phyloP scores from a whole-genome alignment of 2,329 filamentous ascomycete genomes.

The Penicillium palitans region DNA sequence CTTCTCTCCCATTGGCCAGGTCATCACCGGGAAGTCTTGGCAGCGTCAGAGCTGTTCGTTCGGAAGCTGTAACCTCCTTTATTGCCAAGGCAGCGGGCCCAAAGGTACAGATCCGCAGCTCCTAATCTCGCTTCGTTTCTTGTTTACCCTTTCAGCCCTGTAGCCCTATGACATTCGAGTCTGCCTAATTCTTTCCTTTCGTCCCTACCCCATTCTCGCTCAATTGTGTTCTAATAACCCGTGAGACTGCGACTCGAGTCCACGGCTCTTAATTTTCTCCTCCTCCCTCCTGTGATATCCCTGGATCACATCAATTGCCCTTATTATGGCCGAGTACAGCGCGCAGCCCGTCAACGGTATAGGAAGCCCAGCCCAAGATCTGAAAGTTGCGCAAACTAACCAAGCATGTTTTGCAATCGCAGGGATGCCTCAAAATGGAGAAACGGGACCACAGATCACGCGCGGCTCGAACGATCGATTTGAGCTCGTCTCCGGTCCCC shows the following conservation, averaged over 20 bases:
- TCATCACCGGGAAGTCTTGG: conserved; percentile 13
- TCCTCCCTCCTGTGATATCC: not conserved
- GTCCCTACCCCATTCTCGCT: not conserved
- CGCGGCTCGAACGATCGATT: conserved; percentile 29
- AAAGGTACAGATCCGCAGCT: conserved; percentile 14
- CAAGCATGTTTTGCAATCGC: conserved; percentile 3
- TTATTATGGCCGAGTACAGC: conserved; percentile 21
- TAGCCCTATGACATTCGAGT: conserved; percentile 21
- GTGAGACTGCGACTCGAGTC: conserved; percentile 3
- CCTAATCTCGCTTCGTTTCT: conserved; percentile 22
- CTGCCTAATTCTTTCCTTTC: conserved; percentile 9
- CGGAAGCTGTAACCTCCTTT: conserved; percentile 2
- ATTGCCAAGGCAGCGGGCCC: conserved; percentile 8
- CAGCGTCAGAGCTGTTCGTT: conserved; percentile 20
- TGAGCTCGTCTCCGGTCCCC: conserved; percentile 50
- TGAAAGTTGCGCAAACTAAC: conserved; percentile 1
- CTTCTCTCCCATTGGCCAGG: not conserved
- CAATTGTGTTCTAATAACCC: conserved; percentile 3
- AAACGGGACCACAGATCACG: conserved; percentile 11
- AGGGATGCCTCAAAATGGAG: conserved; percentile 27
- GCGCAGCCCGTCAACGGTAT: conserved; percentile 23
- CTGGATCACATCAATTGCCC: conserved; percentile 8
- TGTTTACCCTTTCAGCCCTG: conserved; percentile 24
- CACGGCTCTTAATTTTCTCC: conserved; percentile 1
- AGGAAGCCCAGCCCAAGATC: no score